Conservation (phyloP, 257 asterid genomes). For the Cynanchum wilfordii region DNA sequence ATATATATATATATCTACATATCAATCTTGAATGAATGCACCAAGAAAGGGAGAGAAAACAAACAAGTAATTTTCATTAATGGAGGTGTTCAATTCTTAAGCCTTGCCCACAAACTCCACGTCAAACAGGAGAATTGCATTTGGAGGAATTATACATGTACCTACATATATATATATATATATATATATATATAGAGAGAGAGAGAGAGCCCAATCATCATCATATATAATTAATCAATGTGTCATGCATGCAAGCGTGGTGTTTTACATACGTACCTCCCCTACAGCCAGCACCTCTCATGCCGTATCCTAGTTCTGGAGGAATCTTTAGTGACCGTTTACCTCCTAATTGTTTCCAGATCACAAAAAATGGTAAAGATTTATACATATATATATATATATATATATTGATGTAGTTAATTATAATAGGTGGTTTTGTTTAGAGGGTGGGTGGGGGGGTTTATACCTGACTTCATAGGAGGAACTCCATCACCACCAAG, state of each 20-base stretch:
- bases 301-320: conserved; percentile 81
- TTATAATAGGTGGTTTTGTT: background rate
- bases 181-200: background rate
- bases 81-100: background rate
- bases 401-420: background rate
- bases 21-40: too few relatives aligned
- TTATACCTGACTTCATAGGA: conserved; percentile 78
- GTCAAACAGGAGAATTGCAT: conserved; percentile 76
- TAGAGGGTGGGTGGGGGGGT: background rate
- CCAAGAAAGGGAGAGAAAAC: too few relatives aligned
- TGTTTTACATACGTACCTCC: conserved; percentile 52
- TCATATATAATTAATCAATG: background rate
- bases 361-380: background rate
- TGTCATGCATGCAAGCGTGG: background rate
- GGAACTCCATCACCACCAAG: conserved; percentile 88
- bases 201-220: too few relatives aligned
- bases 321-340: conserved; percentile 77
- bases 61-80: too few relatives aligned
- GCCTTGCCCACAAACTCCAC: conserved; percentile 86
- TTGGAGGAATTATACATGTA: conserved; percentile 81
- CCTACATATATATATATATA: conserved; percentile 31
- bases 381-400: background rate
- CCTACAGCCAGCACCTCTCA: conserved; percentile 81
- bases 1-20: too few relatives aligned
- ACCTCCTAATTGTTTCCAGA: conserved; percentile 47